phyloP scores from a whole-genome alignment of 306 rosid species.

The Astragalus glycyphyllos region DNA sequence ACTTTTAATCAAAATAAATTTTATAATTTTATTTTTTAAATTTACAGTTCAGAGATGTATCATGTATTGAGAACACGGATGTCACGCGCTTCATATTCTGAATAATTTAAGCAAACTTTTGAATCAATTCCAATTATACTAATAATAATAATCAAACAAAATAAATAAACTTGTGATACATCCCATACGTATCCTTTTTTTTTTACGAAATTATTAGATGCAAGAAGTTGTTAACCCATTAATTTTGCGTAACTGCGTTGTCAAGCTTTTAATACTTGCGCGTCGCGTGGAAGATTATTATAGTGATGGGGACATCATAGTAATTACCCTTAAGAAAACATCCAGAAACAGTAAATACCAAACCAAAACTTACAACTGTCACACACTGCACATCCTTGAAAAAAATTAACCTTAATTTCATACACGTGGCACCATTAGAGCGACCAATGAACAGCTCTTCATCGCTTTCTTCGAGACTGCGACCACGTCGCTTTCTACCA shows the following conservation, averaged over 20 bases:
- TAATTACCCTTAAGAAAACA: neutral
- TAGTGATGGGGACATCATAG: neutral
- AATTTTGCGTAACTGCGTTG: conserved; percentile 13
- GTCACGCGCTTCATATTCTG: too few species aligned
- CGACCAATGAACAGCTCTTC: conserved; percentile 25
- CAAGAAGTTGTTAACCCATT: conserved; percentile 13
- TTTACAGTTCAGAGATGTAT: too few species aligned
- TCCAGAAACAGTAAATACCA: neutral
- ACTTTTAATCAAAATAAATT: too few species aligned
- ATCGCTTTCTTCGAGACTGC: conserved; percentile 22
- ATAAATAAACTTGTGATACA: too few species aligned
- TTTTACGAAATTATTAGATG: neutral
- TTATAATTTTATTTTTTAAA: too few species aligned
- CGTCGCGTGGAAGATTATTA: conserved; percentile 1
- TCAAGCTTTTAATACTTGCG: conserved; percentile 13
- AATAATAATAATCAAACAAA: too few species aligned
- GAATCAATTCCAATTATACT: too few species aligned
- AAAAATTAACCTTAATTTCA: neutral
- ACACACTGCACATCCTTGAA: too few species aligned
- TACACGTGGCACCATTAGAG: conserved; percentile 52
- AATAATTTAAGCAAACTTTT: too few species aligned
- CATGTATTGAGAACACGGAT: too few species aligned
- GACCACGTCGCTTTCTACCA: conserved; percentile 33
- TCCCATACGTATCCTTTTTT: too few species aligned
- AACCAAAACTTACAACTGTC: neutral